These are phyloP conservation scores for Batkoa obscura DNA, from an alignment of 371 early-diverging fungal genomes.

Conservation along the genomic window DNA sequence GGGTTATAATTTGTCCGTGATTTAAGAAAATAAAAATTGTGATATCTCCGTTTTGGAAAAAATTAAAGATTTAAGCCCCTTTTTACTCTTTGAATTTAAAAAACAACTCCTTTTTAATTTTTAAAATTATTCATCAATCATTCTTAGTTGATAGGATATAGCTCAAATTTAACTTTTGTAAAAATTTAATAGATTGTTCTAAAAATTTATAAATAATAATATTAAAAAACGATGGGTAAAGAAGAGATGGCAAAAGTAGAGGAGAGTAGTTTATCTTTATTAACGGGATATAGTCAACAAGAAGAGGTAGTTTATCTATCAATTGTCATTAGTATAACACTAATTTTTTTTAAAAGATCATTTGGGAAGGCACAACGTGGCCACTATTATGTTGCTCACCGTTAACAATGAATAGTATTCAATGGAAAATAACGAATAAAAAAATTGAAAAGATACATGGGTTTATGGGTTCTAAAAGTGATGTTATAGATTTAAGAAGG, in stretches of 20 bases:
- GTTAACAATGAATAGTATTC: background rate
- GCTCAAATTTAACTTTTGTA: too few species aligned
- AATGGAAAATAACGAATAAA: background rate
- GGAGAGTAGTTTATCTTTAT: background rate
- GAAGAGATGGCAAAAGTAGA: background rate
- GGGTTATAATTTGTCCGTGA: too few species aligned
- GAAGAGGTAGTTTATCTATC: constrained; percentile 1
- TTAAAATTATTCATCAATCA: too few species aligned
- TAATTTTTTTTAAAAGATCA: background rate
- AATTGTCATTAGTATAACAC: background rate
- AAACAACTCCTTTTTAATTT: too few species aligned
- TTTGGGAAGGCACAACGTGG: constrained; percentile 4
- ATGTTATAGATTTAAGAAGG: background rate
- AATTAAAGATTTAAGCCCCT: too few species aligned
- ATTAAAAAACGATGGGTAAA: too few species aligned
- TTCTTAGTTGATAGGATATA: too few species aligned
- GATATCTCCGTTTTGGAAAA: too few species aligned
- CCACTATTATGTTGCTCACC: background rate
- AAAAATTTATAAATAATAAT: too few species aligned
- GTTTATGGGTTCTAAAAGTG: background rate
- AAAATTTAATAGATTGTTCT: too few species aligned
- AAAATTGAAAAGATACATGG: background rate
- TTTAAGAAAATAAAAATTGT: too few species aligned
- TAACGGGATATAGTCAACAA: background rate
- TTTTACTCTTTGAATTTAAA: too few species aligned